A percentile compares a stretch with the other conserved stretches of the same genome.
phyloP scores from a whole-genome alignment of 208 protist species.

The Leishmania tarentolae region DNA sequence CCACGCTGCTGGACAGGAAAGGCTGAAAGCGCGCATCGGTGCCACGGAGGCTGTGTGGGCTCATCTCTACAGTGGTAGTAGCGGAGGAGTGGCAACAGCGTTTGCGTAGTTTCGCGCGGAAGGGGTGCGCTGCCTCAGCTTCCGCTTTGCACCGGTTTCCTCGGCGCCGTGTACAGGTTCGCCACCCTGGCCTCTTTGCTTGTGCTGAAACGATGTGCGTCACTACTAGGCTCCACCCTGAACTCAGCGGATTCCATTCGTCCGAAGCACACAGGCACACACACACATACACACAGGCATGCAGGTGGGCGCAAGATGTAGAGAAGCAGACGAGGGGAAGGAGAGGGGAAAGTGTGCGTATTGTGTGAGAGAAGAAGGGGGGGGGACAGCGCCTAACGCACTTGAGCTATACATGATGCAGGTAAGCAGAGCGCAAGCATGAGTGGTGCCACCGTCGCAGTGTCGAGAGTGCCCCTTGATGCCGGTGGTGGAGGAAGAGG shows the following conservation, averaged over 20 bases:
- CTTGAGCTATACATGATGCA: not conserved
- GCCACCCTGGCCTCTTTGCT: not conserved
- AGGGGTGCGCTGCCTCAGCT: not conserved
- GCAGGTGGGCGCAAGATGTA: not conserved
- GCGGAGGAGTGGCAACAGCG: not conserved
- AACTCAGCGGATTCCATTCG: not conserved
- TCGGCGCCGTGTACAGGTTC: not conserved
- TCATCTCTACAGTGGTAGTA: not conserved
- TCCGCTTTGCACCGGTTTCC: not conserved
- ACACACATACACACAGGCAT: conserved; percentile 9
- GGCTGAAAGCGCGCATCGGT: conserved; percentile 43
- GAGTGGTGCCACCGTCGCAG: not conserved
- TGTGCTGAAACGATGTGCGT: not conserved
- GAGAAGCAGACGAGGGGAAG: not conserved
- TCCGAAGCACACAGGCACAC: not conserved
- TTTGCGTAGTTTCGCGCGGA: not conserved
- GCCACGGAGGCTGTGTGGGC: conserved; percentile 2
- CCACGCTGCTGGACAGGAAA: conserved; percentile 62
- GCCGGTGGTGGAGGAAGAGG: not conserved
- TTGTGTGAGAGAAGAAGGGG: not conserved
- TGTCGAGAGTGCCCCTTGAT: not conserved
- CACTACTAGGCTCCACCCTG: not conserved
- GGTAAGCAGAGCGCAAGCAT: not conserved
- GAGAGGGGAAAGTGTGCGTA: not conserved
- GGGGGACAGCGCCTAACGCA: not conserved